These are phyloP conservation scores for Thalassiosira hispida DNA, from an alignment of 352 stramenopile species.

Conservation along the genomic window DNA sequence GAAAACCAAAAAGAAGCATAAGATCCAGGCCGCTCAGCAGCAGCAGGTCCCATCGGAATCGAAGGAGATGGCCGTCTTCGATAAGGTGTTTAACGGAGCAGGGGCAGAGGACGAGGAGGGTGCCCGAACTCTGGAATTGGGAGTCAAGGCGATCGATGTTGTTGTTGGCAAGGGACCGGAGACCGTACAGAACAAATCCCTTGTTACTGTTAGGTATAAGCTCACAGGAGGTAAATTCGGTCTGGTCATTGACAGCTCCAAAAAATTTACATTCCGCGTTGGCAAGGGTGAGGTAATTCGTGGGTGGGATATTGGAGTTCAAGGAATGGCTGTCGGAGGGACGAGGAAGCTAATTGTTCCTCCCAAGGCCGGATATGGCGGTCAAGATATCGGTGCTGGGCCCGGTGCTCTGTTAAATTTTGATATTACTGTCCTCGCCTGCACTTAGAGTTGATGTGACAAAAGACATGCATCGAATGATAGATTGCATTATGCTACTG, in stretches of 20 bases:
- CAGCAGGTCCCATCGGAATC: too few relatives aligned
- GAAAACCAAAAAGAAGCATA: too few relatives aligned
- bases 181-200: conserved; percentile 59
- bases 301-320: conserved; percentile 76
- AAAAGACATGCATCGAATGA: too few relatives aligned
- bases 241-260: conserved; percentile 62
- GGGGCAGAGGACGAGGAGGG: too few relatives aligned
- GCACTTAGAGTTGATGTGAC: too few relatives aligned
- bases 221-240: conserved; percentile 49
- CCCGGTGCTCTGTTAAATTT: conserved; percentile 29
- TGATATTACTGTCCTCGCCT: conserved; percentile 9
- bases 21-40: too few relatives aligned
- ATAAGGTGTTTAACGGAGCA: too few relatives aligned
- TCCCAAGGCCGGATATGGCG: conserved; percentile 61
- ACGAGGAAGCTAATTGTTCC: conserved; percentile 66
- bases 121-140: not conserved
- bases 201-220: conserved; percentile 59
- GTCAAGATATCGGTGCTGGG: conserved; percentile 23
- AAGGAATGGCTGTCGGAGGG: conserved; percentile 66
- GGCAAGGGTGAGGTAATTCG: conserved; percentile 77
- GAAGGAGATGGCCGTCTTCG: too few relatives aligned
- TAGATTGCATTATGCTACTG: too few relatives aligned
- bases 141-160: conserved; percentile 18
- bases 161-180: conserved; percentile 2
- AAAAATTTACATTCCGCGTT: conserved; percentile 71